Conservation (phyloP, 176 grass and related monocot genomes). For the Zea luxurians region DNA sequence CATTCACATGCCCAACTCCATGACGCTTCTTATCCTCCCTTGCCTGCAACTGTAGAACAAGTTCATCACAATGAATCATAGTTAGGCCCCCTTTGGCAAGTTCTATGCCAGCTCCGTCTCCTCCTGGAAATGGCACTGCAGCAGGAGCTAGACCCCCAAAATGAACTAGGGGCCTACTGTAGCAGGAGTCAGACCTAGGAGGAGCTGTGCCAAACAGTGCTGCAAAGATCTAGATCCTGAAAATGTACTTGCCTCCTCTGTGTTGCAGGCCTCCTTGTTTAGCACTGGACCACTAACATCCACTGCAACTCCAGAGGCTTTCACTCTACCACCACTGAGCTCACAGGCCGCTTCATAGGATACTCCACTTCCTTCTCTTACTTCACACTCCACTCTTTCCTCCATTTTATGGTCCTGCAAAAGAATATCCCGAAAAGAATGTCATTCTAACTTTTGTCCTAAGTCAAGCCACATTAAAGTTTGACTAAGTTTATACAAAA, state of each 20-base stretch:
- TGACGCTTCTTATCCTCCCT: conserved; percentile 23
- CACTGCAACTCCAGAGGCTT: conserved; percentile 10
- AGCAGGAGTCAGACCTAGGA: not conserved
- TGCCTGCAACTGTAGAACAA: conserved; percentile 36
- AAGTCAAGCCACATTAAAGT: not conserved
- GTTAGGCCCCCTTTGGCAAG: not conserved
- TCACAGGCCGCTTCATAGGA: conserved; percentile 19
- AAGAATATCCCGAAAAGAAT: conserved; percentile 19
- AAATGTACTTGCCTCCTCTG: conserved; percentile 33
- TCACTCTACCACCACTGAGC: conserved; percentile 8
- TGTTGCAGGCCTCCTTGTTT: conserved; percentile 14
- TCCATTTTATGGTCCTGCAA: conserved; percentile 30
- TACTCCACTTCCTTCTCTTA: conserved; percentile 30
- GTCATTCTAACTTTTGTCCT: not conserved
- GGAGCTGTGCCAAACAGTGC: not conserved
- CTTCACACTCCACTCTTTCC: conserved; percentile 3
- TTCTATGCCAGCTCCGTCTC: not conserved
- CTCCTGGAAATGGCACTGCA: not conserved
- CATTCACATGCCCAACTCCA: conserved; percentile 15
- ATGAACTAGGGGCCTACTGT: not conserved
- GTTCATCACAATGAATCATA: conserved; percentile 23
- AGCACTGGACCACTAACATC: conserved; percentile 16
- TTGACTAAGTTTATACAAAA: not conserved
- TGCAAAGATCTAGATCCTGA: not conserved
- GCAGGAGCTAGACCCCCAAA: not conserved